Conservation (phyloP, 805 yeast species). For the Huiozyma naganishii region DNA sequence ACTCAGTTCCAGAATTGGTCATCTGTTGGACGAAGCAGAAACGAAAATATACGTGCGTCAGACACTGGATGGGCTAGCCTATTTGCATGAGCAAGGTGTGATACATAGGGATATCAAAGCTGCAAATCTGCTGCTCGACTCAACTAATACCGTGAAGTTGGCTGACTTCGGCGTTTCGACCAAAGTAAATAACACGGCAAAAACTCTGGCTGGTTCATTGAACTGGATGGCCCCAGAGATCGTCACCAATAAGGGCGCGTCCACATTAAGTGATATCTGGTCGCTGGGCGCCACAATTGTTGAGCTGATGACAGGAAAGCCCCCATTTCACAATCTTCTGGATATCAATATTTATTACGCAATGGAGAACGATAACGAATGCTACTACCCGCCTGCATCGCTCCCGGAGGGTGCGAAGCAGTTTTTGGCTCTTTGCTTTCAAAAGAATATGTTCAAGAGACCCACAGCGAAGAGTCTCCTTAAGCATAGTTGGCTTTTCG, state of each 20-base stretch:
- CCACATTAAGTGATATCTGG: constrained; percentile 87
- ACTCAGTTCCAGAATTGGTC: constrained; percentile 21
- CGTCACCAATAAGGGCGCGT: constrained; percentile 71
- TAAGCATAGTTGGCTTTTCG: constrained; percentile 41
- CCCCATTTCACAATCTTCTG: constrained; percentile 63
- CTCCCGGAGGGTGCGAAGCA: constrained; percentile 44
- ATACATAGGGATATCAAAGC: constrained; percentile 93
- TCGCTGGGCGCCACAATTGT: constrained; percentile 90
- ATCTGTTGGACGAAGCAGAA: constrained; percentile 45
- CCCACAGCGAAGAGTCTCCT: constrained; percentile 54
- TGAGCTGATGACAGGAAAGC: constrained; percentile 75
- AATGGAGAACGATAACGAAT: constrained; percentile 28
- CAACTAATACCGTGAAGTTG: constrained; percentile 64
- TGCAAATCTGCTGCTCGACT: constrained; percentile 71
- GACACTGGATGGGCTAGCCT: constrained; percentile 58
- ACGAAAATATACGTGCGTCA: constrained; percentile 56
- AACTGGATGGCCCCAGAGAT: constrained; percentile 99
- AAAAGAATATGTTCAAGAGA: constrained; percentile 56
- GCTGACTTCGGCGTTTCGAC: constrained; percentile 98
- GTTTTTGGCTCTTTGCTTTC: constrained; percentile 61
- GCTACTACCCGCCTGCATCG: constrained; percentile 27
- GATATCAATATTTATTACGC: constrained; percentile 30
- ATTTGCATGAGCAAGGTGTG: constrained; percentile 64
- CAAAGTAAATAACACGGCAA: constrained; percentile 51
- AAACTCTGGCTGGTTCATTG: constrained; percentile 74